Evolutionary conservation across 2,329 filamentous ascomycete species (phyloP), one percentile per base, ranked within the genome.

Genomic region (Phyllosticta citribraziliensis): DNA sequence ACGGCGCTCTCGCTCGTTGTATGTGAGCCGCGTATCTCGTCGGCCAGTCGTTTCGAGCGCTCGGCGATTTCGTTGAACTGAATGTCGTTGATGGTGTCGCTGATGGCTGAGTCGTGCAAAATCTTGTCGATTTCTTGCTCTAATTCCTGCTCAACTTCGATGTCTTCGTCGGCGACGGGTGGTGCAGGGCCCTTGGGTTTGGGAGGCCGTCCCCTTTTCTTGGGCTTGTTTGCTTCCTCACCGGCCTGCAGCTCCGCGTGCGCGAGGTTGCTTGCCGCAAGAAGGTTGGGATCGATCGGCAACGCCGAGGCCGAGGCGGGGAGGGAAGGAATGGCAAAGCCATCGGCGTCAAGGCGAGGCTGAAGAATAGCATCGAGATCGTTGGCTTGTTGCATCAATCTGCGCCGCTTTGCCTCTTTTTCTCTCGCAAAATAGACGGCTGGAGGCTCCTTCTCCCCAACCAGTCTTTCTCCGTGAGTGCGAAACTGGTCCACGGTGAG

Each of bases 401-500:
- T 72, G 56, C 67, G 68, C 24, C 67, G 70, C 25, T 72, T 74
- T 60, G 73, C 66, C 56, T 74, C 70, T 57, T 80, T 73, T 80
- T 75, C 77, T 22, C 82, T 78, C 68, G 87, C 80, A 68, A 84
- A 82, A 70, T 88, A 90, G 66, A 94, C 88, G 0, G 91, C 87
- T 0, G 94, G 94, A 0, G 94, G 94, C 40, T 67, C 64, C n/a
- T 66, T 68, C 24, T 82, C 77, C 24, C 87, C 86, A 67, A 92
- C 89, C 20, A 91, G 73, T 17, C 68, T 68, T 63, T 89, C 86
- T 62, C 87, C 86, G 57, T 84, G 80, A 64, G 85, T 82, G 55
- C 89, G 80, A 68, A 96, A 96, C 68, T 97, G 88, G 64, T 92
- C 88, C 20, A 99, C 89, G 0, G 91, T 94, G 74, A 97, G 82